Base-by-base conservation (phyloP, 2,329 filamentous ascomycete species). In the Truncatella angustata region DNA sequence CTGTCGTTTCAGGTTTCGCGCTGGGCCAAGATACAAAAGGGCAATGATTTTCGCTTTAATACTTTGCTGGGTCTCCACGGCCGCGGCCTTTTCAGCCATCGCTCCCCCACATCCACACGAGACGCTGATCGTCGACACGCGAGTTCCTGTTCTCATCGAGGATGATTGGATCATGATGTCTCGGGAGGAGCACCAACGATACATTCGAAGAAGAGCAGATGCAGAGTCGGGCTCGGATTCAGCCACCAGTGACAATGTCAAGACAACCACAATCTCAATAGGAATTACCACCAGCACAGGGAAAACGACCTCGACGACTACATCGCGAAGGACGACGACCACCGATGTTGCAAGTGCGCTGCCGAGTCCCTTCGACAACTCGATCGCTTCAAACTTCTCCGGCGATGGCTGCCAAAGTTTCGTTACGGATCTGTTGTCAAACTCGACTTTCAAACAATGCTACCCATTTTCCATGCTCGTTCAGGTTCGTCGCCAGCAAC, bases 391-490 rank as follows among this genome's bases (percentile, higher is more conserved):
- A 56, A 86, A 87, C 59, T 88, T 89, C 69, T 79, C 80, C 14
- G 78, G 76, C 43, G 61, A 69, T 12, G 65, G 73, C 4, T 92
- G 88, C 63, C 81, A 84, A 3, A 66, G 66, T 4, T 92, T 93
- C 70, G 86, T 96, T 67, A 75, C 81, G 48, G 68, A 68, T 2
- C 84, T 96, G 61, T 77, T 94, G 47, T 72, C 71, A 43, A 81
- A 90, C 64, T 65, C 78, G 5, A 84, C 81, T 3, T 91, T 94
- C 60, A 80, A 82, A 59, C 68, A 79, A 48, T 97, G 93, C 72
- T 84, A 92, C 59, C 90, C 93, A 0, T 77, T 97, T 52, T 96
- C 92, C 1, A 77, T 96, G 61, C 81, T 97, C 58, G 76, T 97
- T 9, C 84, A 89, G 75, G 88, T 90, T 73, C 65, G 81, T 65